phyloP scores from a whole-genome alignment of 345 rosid genomes.

The Cardamine occulta region DNA sequence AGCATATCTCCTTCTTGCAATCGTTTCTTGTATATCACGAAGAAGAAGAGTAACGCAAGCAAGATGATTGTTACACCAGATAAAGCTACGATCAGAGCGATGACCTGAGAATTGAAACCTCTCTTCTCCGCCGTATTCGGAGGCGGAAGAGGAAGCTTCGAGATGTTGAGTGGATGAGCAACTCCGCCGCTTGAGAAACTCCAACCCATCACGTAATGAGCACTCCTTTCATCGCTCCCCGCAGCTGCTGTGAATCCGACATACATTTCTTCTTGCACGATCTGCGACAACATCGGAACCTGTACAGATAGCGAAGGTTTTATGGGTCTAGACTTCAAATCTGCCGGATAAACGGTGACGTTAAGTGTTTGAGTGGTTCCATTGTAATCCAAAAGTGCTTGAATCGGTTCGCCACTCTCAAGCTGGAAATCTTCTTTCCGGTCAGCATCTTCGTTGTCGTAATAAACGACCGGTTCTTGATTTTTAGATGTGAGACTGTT shows the following conservation, averaged over 20 bases:
- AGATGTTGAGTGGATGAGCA: too few species aligned
- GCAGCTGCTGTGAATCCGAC: conserved; percentile 71
- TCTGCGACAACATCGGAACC: neutral
- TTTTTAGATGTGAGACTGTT: conserved; percentile 45
- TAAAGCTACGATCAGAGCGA: conserved; percentile 52
- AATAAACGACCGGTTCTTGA: conserved; percentile 37
- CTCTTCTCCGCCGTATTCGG: conserved; percentile 11
- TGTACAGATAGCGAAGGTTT: conserved; percentile 32
- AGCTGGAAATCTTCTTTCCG: conserved; percentile 35
- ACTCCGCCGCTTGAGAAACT: conserved; percentile 53
- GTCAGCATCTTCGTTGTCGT: neutral
- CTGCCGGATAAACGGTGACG: conserved; percentile 51
- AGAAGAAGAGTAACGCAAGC: conserved; percentile 40
- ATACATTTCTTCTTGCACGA: conserved; percentile 48
- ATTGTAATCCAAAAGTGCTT: conserved; percentile 57
- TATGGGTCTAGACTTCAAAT: conserved; percentile 20
- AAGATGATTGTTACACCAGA: conserved; percentile 39
- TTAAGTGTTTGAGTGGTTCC: conserved; percentile 26
- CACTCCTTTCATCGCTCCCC: conserved; percentile 48
- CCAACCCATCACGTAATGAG: conserved; percentile 74
- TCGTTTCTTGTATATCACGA: conserved; percentile 42
- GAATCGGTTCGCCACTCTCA: conserved; percentile 51
- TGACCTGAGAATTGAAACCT: conserved; percentile 29
- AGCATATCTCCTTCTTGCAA: conserved; percentile 51
- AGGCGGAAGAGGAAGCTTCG: conserved; percentile 41